These are phyloP conservation scores for Pleurozium schreberi DNA, from an alignment of 225 moss, liverwort and hornwort genomes.

Conservation along the genomic window DNA sequence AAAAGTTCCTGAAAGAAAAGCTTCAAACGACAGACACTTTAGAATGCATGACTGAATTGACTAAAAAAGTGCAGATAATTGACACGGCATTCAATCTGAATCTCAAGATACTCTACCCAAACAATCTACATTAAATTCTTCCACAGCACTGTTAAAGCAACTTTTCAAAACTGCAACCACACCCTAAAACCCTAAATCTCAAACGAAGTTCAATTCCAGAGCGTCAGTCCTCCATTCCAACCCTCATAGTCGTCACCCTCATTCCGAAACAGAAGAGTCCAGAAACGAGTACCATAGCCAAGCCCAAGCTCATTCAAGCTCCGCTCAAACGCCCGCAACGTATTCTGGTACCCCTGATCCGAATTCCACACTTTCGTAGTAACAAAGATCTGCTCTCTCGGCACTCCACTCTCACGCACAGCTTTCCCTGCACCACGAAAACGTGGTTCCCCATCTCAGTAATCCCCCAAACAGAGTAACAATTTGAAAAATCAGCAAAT, in stretches of 20 bases:
- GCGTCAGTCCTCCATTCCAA: neutral
- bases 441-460: neutral
- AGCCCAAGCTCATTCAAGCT: slow-evolving; percentile 77
- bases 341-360: slow-evolving; percentile 77
- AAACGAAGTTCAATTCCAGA: neutral
- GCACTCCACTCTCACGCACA: slow-evolving; percentile 73
- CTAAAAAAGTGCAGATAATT: neutral
- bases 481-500: neutral
- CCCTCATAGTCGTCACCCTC: neutral
- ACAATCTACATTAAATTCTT: neutral
- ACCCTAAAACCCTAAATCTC: neutral
- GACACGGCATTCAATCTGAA: neutral
- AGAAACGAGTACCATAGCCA: slow-evolving; percentile 35
- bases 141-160: neutral
- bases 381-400: slow-evolving; percentile 74
- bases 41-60: neutral
- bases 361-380: slow-evolving; percentile 93
- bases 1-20: neutral
- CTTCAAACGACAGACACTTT: neutral
- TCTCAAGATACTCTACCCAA: neutral
- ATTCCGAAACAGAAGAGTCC: neutral
- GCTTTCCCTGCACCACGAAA: slow-evolving; percentile 40
- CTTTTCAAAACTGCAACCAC: neutral
- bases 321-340: slow-evolving; percentile 60
- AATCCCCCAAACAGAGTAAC: neutral